Evolutionary conservation across 306 rosid species (phyloP), one percentile per base, ranked within the genome.

Genomic region (Alnus glutinosa): DNA sequence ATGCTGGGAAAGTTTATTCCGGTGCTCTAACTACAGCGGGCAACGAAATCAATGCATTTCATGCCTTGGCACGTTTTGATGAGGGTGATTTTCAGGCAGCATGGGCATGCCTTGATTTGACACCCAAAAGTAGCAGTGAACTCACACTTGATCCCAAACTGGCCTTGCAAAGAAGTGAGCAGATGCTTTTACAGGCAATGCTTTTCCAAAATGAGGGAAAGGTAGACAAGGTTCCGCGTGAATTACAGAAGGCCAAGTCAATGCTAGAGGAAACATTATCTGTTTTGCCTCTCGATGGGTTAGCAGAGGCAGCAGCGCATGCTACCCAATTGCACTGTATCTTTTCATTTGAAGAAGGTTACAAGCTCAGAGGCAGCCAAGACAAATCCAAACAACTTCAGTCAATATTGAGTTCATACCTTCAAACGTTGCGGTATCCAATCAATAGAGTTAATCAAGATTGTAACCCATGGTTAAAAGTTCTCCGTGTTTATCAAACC

Each of bases 121-220:
- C 98, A 16, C 97, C 97, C 70, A 94, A 94, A 91, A 92, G 97
- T 86, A 94, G 93, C 81, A 86, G 89, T 77, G 98, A 94, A 75
- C 97, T 94, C 79, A 90, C 98, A 63, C 94, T 94, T 82, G 94
- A 94, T 85, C 97, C 98, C 59, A 92, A 90, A 82, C 78, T 92
- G 80, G 97, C 97, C 82, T 86, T 94, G 94, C 98, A 89, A 52
- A 86, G 98, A 85, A 94, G 98, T 81, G 98, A 94, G 88, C 98
- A 94, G 88, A 94, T 94, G 97, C 94, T 94, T 85, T 86, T 94
- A 79, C 97, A 92, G 83, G 96, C 98, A 75, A 80, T 94, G 88
- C 96, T 94, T 83, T 84, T 86, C 57, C 90, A 77, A 54, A 90
- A 85, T 69, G 97, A 86, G 79, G 94, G 90, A 74, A 88, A 83